A percentile compares a stretch with the other conserved stretches of the same genome.
Conservation (phyloP, 139 green algal genomes). For the Micractinium conductrix region DNA sequence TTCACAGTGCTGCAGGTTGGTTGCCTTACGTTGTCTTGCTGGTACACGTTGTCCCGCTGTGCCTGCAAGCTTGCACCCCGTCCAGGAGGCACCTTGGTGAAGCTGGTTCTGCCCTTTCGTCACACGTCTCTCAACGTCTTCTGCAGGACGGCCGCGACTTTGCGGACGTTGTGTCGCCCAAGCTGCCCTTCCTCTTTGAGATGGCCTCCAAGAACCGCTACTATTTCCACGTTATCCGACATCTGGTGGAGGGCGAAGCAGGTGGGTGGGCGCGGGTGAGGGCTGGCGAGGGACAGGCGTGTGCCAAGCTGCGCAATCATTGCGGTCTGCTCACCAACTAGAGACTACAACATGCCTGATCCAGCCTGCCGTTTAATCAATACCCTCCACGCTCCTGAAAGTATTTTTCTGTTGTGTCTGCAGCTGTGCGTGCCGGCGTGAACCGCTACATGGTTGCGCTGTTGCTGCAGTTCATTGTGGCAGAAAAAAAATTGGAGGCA, state of each 20-base stretch:
- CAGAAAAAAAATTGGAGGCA: conserved; percentile 50
- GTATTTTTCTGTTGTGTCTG: background rate
- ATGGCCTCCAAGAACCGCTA: conserved; percentile 56
- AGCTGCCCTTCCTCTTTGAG: conserved; percentile 64
- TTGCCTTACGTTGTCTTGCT: background rate
- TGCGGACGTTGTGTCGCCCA: conserved; percentile 82
- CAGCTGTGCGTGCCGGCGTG: conserved; percentile 19
- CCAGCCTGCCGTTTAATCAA: background rate
- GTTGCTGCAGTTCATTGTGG: conserved; percentile 35
- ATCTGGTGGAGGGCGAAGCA: conserved; percentile 19
- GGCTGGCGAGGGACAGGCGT: no score
- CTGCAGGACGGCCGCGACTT: conserved; percentile 81
- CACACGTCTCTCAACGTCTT: no score
- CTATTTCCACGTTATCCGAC: conserved; percentile 43
- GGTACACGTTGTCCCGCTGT: background rate
- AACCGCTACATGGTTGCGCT: conserved; percentile 45
- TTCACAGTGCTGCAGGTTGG: conserved; percentile 76
- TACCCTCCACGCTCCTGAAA: no score
- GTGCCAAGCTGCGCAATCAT: no score
- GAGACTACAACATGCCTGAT: no score
- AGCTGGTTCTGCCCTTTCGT: no score
- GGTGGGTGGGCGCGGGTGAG: no score
- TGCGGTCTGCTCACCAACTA: no score
- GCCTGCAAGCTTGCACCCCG: no score
- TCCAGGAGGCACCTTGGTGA: no score